Conservation (phyloP, 148 eudicot species). For the Diospyros lotus region DNA sequence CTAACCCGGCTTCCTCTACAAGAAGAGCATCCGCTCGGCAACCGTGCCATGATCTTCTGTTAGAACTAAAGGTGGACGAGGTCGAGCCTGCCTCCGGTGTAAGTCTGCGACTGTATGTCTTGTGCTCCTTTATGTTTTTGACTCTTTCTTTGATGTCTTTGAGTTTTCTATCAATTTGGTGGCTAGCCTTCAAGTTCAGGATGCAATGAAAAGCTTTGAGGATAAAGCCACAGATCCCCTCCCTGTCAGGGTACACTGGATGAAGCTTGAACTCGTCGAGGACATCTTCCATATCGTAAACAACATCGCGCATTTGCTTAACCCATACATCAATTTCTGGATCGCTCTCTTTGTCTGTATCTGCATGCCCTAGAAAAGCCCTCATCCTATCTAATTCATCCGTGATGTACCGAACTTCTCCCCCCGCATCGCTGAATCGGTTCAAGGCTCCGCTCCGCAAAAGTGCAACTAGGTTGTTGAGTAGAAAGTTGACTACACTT, state of each 20-base stretch:
- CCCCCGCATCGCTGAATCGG: too few relatives aligned
- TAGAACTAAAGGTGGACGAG: background rate
- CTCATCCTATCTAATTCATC: too few relatives aligned
- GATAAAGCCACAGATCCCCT: background rate
- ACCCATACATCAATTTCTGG: too few relatives aligned
- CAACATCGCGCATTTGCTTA: too few relatives aligned
- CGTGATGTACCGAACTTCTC: too few relatives aligned
- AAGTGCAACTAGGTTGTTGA: background rate
- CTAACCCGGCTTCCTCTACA: background rate
- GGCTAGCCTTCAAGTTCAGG: background rate
- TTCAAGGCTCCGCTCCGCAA: background rate
- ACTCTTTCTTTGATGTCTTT: background rate
- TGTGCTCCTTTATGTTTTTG: background rate
- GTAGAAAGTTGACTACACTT: background rate
- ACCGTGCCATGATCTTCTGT: background rate
- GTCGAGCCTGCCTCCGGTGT: background rate
- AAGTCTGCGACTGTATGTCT: background rate
- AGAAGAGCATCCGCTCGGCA: conserved; percentile 3
- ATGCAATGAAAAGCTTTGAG: too few relatives aligned
- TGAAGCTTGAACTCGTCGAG: too few relatives aligned
- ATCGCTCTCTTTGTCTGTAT: too few relatives aligned
- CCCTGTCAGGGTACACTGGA: background rate
- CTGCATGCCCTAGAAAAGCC: too few relatives aligned
- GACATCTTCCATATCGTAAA: too few relatives aligned
- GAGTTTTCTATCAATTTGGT: background rate